Percentiles rank a stretch among this genome's conserved stretches.
These are phyloP conservation scores for Microdochium bolleyi DNA, from an alignment of 2,329 filamentous ascomycete species.

Conservation along the genomic window DNA sequence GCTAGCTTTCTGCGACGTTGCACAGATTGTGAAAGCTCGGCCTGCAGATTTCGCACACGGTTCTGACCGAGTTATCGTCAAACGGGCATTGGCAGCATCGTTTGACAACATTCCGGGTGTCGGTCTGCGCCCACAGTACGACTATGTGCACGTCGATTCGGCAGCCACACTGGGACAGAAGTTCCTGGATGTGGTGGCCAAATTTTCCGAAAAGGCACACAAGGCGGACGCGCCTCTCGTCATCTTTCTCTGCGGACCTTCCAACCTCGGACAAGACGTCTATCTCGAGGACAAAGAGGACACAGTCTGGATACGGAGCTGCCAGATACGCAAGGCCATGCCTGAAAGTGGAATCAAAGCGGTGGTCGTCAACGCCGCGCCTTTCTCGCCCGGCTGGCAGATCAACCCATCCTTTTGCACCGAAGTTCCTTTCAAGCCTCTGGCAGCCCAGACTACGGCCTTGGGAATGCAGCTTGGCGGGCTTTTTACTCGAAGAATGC, in stretches of 20 bases:
- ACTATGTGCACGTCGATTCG: constrained; percentile 8
- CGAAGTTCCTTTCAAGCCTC: not conserved
- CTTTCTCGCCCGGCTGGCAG: constrained; percentile 21
- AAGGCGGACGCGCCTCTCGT: constrained; percentile 8
- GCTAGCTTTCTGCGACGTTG: constrained; percentile 15
- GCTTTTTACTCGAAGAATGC: constrained; percentile 11
- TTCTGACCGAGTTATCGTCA: not conserved
- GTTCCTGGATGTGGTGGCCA: constrained; percentile 9
- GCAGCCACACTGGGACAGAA: constrained; percentile 7
- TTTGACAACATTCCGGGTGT: not conserved
- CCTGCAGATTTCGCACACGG: not conserved
- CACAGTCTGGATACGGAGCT: constrained; percentile 6
- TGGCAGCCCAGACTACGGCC: constrained; percentile 9
- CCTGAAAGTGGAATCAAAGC: constrained; percentile 7
- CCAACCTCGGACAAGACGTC: constrained; percentile 18
- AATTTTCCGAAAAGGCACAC: constrained; percentile 8
- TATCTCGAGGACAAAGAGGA: constrained; percentile 11
- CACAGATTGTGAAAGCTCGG: constrained; percentile 5
- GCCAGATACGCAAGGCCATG: constrained; percentile 9
- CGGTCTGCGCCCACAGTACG: not conserved
- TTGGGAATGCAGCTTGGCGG: constrained; percentile 18
- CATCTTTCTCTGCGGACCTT: constrained; percentile 18
- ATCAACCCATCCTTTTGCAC: constrained; percentile 15
- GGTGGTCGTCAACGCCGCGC: constrained; percentile 14
- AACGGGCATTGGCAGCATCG: not conserved